Evolutionary conservation across 2,329 filamentous ascomycete species (phyloP).

Genomic region (Colletotrichum ledebouriae): DNA sequence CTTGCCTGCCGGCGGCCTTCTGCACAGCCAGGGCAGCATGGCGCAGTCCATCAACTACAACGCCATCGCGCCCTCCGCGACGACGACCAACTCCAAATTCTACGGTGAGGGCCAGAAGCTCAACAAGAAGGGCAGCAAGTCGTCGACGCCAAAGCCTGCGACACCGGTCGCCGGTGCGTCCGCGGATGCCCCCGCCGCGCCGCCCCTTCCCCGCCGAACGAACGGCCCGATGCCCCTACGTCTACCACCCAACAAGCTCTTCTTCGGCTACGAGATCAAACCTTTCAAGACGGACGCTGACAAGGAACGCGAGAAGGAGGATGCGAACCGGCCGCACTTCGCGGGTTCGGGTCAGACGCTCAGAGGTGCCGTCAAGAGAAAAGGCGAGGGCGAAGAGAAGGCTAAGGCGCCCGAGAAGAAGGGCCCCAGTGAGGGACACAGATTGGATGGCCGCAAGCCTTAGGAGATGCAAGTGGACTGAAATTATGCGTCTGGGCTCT

Average conservation of each 20-base stretch:
- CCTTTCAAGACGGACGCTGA: conserved; percentile 85
- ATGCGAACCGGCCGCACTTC: conserved; percentile 80
- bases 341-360: conserved; percentile 88
- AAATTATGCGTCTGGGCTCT: conserved; percentile 10
- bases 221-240: conserved; percentile 90
- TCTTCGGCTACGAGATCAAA: conserved; percentile 95
- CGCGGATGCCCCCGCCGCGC: conserved; percentile 52
- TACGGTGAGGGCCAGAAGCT: conserved; percentile 83
- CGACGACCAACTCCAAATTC: conserved; percentile 82
- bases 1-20: conserved; percentile 76
- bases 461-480: conserved; percentile 1
- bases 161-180: conserved; percentile 76
- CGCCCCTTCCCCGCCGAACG: conserved; percentile 60
- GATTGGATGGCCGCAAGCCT: conserved; percentile 58
- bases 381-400: conserved; percentile 66
- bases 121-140: conserved; percentile 86
- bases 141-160: conserved; percentile 77
- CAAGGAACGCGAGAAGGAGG: conserved; percentile 73
- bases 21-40: conserved; percentile 93
- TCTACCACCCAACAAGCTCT: conserved; percentile 88
- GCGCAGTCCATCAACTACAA: conserved; percentile 98
- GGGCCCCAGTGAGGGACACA: conserved; percentile 56
- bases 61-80: conserved; percentile 85
- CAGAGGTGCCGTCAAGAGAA: conserved; percentile 78
- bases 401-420: conserved; percentile 63